Percentiles rank a stretch among this genome's conserved stretches.
Evolutionary conservation across 169 alveolate genomes (phyloP).

Genomic region (Eimeria maxima): DNA sequence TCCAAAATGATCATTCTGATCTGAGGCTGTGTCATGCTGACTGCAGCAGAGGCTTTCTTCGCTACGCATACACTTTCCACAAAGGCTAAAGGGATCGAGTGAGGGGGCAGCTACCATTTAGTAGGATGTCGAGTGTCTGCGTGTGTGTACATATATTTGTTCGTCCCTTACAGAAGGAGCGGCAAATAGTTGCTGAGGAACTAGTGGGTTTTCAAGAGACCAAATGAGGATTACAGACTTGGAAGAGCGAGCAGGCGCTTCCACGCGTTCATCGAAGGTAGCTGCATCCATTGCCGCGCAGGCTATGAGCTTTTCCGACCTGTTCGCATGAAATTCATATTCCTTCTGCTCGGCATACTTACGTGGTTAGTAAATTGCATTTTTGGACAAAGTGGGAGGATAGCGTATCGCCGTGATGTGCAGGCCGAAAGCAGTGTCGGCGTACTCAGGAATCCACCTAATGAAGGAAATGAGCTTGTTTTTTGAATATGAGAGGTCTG

Average conservation of each 20-base stretch:
- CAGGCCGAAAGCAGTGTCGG: not conserved
- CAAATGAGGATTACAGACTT: conserved; percentile 56
- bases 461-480: conserved; percentile 53
- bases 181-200: conserved; percentile 52
- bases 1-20: not conserved
- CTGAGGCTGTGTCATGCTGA: not conserved
- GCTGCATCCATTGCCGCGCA: conserved; percentile 63
- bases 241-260: not conserved
- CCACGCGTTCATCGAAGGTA: conserved; percentile 76
- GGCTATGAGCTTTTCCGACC: conserved; percentile 46
- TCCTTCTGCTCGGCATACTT: not conserved
- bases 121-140: not conserved
- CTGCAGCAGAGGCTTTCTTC: not conserved
- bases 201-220: conserved; percentile 67
- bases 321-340: not conserved
- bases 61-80: not conserved
- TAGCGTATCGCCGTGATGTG: too few species aligned
- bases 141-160: not conserved
- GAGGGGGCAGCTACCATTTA: not conserved
- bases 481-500: conserved; percentile 62
- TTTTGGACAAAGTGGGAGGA: not conserved
- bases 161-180: conserved; percentile 51
- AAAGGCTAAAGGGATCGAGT: not conserved
- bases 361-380: not conserved
- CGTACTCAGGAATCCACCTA: conserved; percentile 72